phyloP scores from a whole-genome alignment of 2,329 filamentous ascomycete genomes.

The Westerdykella sp. region DNA sequence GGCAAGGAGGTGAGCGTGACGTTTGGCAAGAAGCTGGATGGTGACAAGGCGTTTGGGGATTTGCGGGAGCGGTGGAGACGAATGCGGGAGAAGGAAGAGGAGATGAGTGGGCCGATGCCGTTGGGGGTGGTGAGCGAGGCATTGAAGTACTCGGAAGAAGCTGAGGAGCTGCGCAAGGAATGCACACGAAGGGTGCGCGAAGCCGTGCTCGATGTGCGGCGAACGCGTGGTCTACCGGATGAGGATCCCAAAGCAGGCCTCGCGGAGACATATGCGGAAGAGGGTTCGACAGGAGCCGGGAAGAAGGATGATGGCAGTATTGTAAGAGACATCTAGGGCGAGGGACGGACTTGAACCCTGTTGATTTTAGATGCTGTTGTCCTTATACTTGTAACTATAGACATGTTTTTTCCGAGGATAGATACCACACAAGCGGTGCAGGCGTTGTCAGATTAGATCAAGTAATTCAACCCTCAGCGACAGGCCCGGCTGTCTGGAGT shows the following conservation, averaged over 20 bases:
- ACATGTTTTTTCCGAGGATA: neutral
- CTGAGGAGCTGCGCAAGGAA: constrained; percentile 68
- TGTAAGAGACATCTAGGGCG: constrained; percentile 44
- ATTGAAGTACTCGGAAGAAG: constrained; percentile 66
- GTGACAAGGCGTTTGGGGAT: constrained; percentile 69
- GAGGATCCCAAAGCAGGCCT: constrained; percentile 71
- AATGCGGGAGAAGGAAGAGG: constrained; percentile 52
- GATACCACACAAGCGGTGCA: constrained; percentile 1
- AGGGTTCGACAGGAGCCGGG: constrained; percentile 50
- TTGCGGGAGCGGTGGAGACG: constrained; percentile 67
- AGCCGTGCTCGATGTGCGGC: constrained; percentile 72
- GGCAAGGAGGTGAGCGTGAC: constrained; percentile 65
- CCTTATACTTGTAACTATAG: neutral
- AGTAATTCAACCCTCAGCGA: constrained; percentile 50
- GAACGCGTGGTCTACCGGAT: constrained; percentile 66
- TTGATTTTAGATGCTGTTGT: no score
- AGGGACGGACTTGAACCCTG: neutral
- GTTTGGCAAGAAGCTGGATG: constrained; percentile 73
- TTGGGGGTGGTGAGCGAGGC: constrained; percentile 59
- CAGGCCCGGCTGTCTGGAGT: constrained; percentile 2
- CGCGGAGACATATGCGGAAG: constrained; percentile 71
- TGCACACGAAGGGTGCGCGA: constrained; percentile 71
- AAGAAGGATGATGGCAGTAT: constrained; percentile 56
- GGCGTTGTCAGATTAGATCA: constrained; percentile 56
- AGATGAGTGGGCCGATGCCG: constrained; percentile 36